Conservation (phyloP, 2,329 filamentous ascomycete genomes). For the Albifimbria verrucaria region DNA sequence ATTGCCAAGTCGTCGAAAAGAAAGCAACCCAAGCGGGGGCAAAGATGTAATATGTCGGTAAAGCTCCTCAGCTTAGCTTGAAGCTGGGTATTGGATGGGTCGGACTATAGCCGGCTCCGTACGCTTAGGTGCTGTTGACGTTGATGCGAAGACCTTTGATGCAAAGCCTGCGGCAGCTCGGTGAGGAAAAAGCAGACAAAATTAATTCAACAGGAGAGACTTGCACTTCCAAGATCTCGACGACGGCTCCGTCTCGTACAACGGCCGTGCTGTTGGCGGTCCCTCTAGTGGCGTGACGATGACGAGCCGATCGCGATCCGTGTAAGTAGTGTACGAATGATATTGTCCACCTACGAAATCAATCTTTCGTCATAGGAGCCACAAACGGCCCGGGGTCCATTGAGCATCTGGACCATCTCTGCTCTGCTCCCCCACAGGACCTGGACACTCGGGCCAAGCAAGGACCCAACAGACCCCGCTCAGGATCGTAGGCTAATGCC, state of each 20-base stretch:
- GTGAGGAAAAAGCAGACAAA: background rate
- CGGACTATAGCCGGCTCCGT: background rate
- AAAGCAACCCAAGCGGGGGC: too few species aligned
- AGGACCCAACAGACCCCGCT: too few species aligned
- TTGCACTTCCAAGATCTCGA: background rate
- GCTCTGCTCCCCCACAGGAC: background rate
- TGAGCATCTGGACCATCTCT: background rate
- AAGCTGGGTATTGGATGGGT: background rate
- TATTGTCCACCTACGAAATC: background rate
- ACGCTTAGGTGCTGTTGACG: background rate
- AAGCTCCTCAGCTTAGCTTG: background rate
- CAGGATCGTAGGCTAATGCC: too few species aligned
- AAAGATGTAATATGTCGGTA: background rate
- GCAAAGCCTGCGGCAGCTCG: background rate
- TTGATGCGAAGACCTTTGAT: background rate
- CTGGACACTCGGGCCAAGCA: too few species aligned
- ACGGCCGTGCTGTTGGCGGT: too few species aligned
- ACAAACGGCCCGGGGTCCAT: background rate
- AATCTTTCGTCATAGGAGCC: background rate
- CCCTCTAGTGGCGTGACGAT: background rate
- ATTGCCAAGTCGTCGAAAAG: too few species aligned
- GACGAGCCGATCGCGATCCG: background rate
- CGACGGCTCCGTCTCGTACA: too few species aligned
- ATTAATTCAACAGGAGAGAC: background rate
- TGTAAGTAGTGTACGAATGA: background rate